Evolutionary conservation across 805 yeast species (phyloP), one percentile per base, ranked within the genome.

Genomic region (Saturnispora halmiae): DNA sequence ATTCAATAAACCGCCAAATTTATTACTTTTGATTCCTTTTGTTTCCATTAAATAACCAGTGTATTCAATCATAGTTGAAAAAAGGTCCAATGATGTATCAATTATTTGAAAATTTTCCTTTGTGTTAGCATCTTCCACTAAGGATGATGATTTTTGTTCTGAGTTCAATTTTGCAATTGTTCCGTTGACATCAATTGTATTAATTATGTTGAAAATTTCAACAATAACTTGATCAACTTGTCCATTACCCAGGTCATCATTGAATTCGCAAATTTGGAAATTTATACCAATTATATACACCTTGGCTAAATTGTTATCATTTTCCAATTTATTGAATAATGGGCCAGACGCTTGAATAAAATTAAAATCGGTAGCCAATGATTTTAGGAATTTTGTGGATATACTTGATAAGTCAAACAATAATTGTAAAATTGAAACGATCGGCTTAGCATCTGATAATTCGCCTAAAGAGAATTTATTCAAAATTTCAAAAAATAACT

Each of bases 51-150:
- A 35, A 21, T 50, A 52, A 11, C 62, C 63, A 37, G 54, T 53
- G 31, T 61, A 70, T 56, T 87, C 96, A 50, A 82, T 71, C 6
- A 79, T 65, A 1, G 88, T 82, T 1, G 96, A 76, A 19, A 85
- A 65, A 25, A 90, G 58, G 56, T 90, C 97, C 18, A 88, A 60
- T 0, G 82, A 67, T 1, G 80, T 68, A 50, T 85, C 94, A 18
- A 82, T 63, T 4, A 82, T 69, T 47, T 79, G 79, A 36, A 82
- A 59, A 37, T 72, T 69, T 14, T 40, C 44, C n/a, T 45, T 45
- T 6, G 34, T 36, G 2, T 40, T 36, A 8, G 22, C 41, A n/a
- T 37, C 39, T 14, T 43, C 26, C 13, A 50, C 42, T 6, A 41
- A 38, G 28, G n/a, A n/a, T n/a, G n/a, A n/a, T n/a, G n/a, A n/a